Base-by-base conservation (phyloP, 1,284 basidiomycete species). In the Cutaneotrichosporon arboriforme region DNA sequence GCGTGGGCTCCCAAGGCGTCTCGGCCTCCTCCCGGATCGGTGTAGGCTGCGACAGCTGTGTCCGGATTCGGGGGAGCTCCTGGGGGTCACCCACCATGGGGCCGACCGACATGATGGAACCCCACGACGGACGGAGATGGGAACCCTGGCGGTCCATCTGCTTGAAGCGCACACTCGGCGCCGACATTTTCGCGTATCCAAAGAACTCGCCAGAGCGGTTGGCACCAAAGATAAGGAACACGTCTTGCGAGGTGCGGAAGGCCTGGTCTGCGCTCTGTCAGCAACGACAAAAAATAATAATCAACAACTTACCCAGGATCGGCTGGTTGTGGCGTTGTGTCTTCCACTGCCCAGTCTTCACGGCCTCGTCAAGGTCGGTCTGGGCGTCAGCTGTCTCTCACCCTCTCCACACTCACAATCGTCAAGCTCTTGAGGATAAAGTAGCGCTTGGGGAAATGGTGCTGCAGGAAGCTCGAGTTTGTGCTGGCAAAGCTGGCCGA, bases 311-410 rank as follows among this genome's bases (percentile, higher is more conserved):
- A 66, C 68, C 62, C 3, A 92, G 77, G 40, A 90, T 83, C 4
- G 81, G 81, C 73, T 97, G 92, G 66, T 97, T 97, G 76, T 97
- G 93, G 54, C 81, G 81, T 73, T 97, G 94, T 0, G 93, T 97
- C 34, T 87, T 86, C 93, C 94, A 97, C 0, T 86, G 60, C 1
- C 88, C 86, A 8, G 81, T 82, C 69, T 86, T 78, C n/a, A 91
- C 84, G 62, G 89, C 91, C 22, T 88, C 77, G 61, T 92, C 86
- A 61, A 97, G 78, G 69, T 96, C 90, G 59, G 81, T 81, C 84
- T 90, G 64, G 46, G 53, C 57, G 37, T 69, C 39, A 56, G 48
- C 42, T 4, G 8, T 23, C 23, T 18, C 10, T 8, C 13, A 1
- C 13, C 18, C 37, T 3, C 10, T 0, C 14, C 34, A 13, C 13